These are phyloP conservation scores for Leccinum subgranulosum DNA, from an alignment of 768 basidiomycete genomes.

Conservation along the genomic window DNA sequence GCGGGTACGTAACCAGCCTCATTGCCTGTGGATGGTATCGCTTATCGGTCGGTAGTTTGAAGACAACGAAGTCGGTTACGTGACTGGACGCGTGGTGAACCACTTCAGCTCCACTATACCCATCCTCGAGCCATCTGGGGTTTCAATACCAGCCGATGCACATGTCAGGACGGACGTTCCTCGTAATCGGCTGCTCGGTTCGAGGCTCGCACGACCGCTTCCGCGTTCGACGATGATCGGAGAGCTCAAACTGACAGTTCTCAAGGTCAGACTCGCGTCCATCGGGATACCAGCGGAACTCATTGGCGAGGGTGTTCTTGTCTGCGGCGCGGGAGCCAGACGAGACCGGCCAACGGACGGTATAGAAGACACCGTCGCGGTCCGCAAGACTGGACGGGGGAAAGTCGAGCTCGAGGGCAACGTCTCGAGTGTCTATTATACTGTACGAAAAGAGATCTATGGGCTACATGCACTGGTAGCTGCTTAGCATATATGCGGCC, in stretches of 20 bases:
- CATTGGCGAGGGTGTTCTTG: constrained; percentile 93
- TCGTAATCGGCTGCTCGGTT: constrained; percentile 51
- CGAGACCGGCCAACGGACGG: constrained; percentile 39
- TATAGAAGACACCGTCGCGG: constrained; percentile 73
- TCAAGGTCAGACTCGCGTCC: constrained; percentile 76
- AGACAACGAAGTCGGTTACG: constrained; percentile 94
- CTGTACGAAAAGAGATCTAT: constrained; percentile 87
- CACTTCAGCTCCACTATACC: constrained; percentile 89
- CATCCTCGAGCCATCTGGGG: constrained; percentile 67
- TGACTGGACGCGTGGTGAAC: constrained; percentile 82
- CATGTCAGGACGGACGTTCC: constrained; percentile 22
- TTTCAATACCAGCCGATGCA: constrained; percentile 27
- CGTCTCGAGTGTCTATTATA: constrained; percentile 85
- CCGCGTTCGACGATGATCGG: constrained; percentile 96
- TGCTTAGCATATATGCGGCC: constrained; percentile 35
- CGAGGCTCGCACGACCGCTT: constrained; percentile 62
- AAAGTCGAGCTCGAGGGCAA: constrained; percentile 88
- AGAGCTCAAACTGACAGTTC: constrained; percentile 86
- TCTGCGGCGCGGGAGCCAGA: constrained; percentile 70
- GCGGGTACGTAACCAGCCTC: constrained; percentile 51
- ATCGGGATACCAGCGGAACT: constrained; percentile 88
- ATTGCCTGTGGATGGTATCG: neutral
- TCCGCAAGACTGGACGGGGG: constrained; percentile 82
- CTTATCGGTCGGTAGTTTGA: constrained; percentile 65
- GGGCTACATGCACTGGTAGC: constrained; percentile 86